Evolutionary conservation across 176 grass and related monocot species (phyloP), one percentile per base, ranked within the genome.

Genomic region (Musa schizocarpa): DNA sequence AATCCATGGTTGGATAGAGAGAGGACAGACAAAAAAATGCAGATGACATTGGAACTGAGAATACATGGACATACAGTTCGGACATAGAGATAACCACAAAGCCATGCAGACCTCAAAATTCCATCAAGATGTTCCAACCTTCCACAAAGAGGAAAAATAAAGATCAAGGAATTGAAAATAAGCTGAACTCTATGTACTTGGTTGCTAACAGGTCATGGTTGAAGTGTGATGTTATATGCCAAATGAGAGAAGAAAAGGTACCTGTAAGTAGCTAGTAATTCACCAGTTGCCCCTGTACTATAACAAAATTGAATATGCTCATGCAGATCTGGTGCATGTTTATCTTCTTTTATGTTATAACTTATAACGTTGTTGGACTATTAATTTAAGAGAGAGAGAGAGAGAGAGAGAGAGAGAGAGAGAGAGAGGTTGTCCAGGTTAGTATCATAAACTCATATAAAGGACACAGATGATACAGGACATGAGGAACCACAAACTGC

Each of bases 51-150:
- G 66, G n/a, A 19, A 50, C 1, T 69, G 26, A 54, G 52, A 14
- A 50, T 19, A 76, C 27, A 58, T 73, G 66, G 22, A 72, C 77
- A 71, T 87, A 93, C 94, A 87, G 86, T 98, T 91, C 86, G 75
- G 54, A 93, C 93, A 24, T 98, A 80, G 58, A 98, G 94, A 76
- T 98, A 98, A 16, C 90, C 90, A 51, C 68, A 98, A 76, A 89
- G 85, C 0, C 86, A 80, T 29, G 90, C 88, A 27, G 81, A 89
- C 86, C 88, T 89, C 76, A 98, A 83, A 66, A 98, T 69, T 83
- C 89, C 86, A 9, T 98, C 94, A 34, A 98, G 77, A 75, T 91
- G 90, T 61, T 98, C 94, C 74, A 91, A 81, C 82, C 94, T 93
- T 73, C 79, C 49, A 67, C 43, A n/a, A 16, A 68, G 63, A 20